phyloP scores from a whole-genome alignment of 305 asterid species.

The Fraxinus sp. region DNA sequence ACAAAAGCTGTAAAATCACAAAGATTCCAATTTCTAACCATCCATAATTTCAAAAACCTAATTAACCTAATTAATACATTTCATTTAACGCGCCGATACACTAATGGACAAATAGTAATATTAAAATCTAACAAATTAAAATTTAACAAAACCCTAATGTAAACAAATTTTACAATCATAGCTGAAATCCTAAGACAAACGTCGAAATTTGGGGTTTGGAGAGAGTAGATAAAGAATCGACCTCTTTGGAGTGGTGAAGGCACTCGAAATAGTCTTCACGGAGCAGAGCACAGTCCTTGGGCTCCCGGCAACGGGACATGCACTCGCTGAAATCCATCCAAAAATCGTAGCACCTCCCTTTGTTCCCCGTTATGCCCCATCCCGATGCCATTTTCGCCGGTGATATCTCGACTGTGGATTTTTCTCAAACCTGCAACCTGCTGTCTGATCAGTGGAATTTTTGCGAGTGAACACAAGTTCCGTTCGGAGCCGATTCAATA shows the following conservation, averaged over 20 bases:
- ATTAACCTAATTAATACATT: not conserved
- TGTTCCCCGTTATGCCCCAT: constrained; percentile 96
- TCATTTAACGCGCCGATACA: not conserved
- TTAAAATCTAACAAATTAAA: not conserved
- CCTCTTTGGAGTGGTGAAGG: constrained; percentile 98
- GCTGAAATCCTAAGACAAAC: not conserved
- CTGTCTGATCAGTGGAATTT: not conserved
- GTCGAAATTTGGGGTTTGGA: not conserved
- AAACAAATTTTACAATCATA: not conserved
- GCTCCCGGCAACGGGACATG: constrained; percentile 89
- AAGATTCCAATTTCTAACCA: not conserved
- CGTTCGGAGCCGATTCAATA: not conserved
- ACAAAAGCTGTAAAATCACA: not conserved
- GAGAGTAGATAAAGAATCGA: constrained; percentile 3
- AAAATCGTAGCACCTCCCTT: constrained; percentile 94
- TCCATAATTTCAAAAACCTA: not conserved
- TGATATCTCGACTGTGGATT: not conserved
- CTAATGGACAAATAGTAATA: not conserved
- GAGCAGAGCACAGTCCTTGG: constrained; percentile 82
- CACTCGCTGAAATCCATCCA: constrained; percentile 97
- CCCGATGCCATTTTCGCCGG: constrained; percentile 74
- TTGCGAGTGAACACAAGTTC: not conserved
- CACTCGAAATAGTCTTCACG: constrained; percentile 97
- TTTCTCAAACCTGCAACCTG: not conserved
- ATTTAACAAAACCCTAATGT: not conserved